A percentile compares a stretch with the other conserved stretches of the same genome.
Evolutionary conservation across 2,329 filamentous ascomycete genomes (phyloP).

Genomic region (Cladosporium sphaerospermum): DNA sequence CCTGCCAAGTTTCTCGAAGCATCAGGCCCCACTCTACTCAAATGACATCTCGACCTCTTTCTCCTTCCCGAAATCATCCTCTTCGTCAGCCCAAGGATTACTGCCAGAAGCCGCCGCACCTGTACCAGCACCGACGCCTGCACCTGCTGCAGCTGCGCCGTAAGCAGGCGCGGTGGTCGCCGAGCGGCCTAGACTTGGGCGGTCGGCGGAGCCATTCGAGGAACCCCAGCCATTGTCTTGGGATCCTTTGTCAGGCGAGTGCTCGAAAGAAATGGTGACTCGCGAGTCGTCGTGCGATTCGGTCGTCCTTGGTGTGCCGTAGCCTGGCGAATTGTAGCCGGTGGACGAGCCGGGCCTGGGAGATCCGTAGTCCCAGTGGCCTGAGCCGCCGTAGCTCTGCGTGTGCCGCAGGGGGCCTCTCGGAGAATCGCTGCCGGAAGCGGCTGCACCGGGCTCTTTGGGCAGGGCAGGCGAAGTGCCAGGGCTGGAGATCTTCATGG

Average conservation of each 20-base stretch:
- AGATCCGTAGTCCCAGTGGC: neutral
- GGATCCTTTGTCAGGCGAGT: constrained; percentile 19
- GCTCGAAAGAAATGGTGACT: constrained; percentile 41
- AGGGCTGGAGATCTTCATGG: constrained; percentile 65
- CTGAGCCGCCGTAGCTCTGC: constrained; percentile 35
- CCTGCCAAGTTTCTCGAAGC: too few relatives aligned
- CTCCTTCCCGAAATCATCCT: constrained; percentile 42
- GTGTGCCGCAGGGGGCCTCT: constrained; percentile 36
- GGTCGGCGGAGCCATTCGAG: neutral
- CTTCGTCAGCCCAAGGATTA: constrained; percentile 44
- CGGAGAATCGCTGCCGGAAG: neutral
- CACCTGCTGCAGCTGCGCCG: neutral
- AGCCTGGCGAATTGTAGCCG: constrained; percentile 9
- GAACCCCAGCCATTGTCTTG: constrained; percentile 6
- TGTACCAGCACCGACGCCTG: neutral
- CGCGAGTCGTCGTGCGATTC: constrained; percentile 34
- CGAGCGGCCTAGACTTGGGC: neutral
- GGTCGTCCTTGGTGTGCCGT: neutral
- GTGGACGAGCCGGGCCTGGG: neutral
- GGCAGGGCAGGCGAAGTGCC: constrained; percentile 33
- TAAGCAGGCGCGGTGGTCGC: constrained; percentile 3
- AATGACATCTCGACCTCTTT: constrained; percentile 46
- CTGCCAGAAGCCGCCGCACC: constrained; percentile 12
- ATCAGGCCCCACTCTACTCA: constrained; percentile 23
- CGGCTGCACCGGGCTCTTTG: constrained; percentile 17